A percentile compares a stretch with the other conserved stretches of the same genome.
phyloP scores from a whole-genome alignment of 2,329 filamentous ascomycete species.

The Penicillium sp. region DNA sequence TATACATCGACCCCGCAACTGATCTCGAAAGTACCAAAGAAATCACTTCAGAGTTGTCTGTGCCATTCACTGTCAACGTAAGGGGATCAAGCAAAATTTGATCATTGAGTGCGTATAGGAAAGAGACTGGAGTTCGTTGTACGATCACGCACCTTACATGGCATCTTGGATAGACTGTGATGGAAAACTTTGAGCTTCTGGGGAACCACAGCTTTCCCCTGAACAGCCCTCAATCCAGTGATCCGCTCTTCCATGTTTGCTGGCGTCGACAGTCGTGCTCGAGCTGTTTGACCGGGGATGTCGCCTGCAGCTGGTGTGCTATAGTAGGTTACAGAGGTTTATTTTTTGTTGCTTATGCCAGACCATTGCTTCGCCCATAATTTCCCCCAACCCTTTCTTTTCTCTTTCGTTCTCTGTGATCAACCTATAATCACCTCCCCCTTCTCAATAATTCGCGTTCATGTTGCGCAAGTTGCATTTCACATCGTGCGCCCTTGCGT shows the following conservation, averaged over 20 bases:
- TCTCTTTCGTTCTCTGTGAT: no score
- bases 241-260: conserved; percentile 35
- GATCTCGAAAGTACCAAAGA: background rate
- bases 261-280: conserved; percentile 40
- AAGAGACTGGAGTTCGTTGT: background rate
- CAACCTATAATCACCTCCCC: background rate
- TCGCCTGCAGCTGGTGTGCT: conserved; percentile 41
- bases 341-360: background rate
- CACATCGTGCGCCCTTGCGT: conserved; percentile 9
- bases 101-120: background rate
- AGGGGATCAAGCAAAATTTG: background rate
- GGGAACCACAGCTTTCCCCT: conserved; percentile 5
- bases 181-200: background rate
- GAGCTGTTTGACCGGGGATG: conserved; percentile 33
- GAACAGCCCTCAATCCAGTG: conserved; percentile 11
- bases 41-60: background rate
- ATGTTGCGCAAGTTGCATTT: background rate
- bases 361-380: background rate
- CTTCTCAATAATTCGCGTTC: background rate
- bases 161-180: background rate
- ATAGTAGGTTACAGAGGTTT: conserved; percentile 29
- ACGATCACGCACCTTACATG: conserved; percentile 11
- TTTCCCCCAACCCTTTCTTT: background rate
- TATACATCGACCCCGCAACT: conserved; percentile 7
- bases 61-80: background rate